phyloP scores from a whole-genome alignment of 1,284 basidiomycete genomes.

The Fistulina hepatica region DNA sequence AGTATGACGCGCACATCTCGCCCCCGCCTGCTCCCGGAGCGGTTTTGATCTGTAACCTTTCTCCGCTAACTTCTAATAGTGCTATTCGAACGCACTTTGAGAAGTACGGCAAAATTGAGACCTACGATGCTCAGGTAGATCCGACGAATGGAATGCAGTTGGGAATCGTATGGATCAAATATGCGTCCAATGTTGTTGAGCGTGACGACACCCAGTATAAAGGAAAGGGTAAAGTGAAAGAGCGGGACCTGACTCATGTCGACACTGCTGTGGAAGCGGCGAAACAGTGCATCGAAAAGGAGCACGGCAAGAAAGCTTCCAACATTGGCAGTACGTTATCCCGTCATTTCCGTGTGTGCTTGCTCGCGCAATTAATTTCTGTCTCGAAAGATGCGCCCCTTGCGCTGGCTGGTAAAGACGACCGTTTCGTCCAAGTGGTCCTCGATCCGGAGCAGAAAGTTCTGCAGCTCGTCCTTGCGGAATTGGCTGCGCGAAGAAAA shows the following conservation, averaged over 20 bases:
- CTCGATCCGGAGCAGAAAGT: constrained; percentile 52
- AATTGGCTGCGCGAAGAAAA: constrained; percentile 43
- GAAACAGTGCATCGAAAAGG: background rate
- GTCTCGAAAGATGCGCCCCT: too few relatives aligned
- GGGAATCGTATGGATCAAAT: constrained; percentile 76
- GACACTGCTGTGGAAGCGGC: background rate
- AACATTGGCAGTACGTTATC: background rate
- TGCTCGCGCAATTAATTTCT: background rate
- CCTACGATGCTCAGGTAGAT: constrained; percentile 77
- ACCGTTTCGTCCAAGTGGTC: too few relatives aligned
- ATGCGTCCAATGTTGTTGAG: constrained; percentile 52
- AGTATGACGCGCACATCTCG: constrained; percentile 72
- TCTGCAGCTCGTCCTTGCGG: constrained; percentile 45
- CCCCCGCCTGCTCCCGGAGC: constrained; percentile 69
- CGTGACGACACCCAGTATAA: too few relatives aligned
- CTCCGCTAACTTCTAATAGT: constrained; percentile 58
- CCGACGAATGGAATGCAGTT: constrained; percentile 71
- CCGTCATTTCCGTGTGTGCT: background rate
- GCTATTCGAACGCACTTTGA: constrained; percentile 63
- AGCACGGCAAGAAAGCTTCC: background rate
- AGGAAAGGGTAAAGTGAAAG: too few relatives aligned
- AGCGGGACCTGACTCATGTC: too few relatives aligned
- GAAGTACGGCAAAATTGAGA: constrained; percentile 54
- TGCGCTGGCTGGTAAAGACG: too few relatives aligned
- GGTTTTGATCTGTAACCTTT: constrained; percentile 66